phyloP scores from a whole-genome alignment of 345 rosid genomes.

The Salix suchowensis region DNA sequence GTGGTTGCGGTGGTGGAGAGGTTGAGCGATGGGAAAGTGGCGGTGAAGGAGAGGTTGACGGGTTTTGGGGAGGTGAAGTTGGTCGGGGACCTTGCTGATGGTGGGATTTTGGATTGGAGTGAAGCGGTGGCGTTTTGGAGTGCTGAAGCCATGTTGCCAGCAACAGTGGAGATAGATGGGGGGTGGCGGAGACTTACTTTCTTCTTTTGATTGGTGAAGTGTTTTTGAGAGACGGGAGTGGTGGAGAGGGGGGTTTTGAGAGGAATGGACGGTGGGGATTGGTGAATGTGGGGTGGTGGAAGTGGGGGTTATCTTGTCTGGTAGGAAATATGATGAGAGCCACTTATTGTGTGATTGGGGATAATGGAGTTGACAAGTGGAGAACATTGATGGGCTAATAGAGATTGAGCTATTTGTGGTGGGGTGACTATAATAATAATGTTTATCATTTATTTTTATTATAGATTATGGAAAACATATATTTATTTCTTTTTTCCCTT shows the following conservation, averaged over 20 bases:
- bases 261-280: neutral
- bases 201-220: neutral
- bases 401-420: neutral
- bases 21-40: conserved; percentile 25
- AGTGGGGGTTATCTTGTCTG: conserved; percentile 9
- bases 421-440: neutral
- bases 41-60: conserved; percentile 42
- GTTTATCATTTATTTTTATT: no score
- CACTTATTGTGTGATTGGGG: neutral
- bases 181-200: neutral
- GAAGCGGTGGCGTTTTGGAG: conserved; percentile 50
- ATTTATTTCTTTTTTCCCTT: no score
- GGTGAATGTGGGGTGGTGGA: conserved; percentile 11
- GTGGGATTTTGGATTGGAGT: conserved; percentile 49
- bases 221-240: neutral
- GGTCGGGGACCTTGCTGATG: conserved; percentile 33
- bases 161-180: neutral
- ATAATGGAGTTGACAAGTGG: conserved; percentile 13
- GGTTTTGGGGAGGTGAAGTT: conserved; percentile 28
- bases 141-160: conserved; percentile 47
- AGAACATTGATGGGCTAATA: neutral
- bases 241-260: neutral
- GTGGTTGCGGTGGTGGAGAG: conserved; percentile 26
- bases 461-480: no score
- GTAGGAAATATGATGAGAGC: neutral